Conservation (phyloP, 1,139 yeast genomes). For the Diutina sp. region DNA sequence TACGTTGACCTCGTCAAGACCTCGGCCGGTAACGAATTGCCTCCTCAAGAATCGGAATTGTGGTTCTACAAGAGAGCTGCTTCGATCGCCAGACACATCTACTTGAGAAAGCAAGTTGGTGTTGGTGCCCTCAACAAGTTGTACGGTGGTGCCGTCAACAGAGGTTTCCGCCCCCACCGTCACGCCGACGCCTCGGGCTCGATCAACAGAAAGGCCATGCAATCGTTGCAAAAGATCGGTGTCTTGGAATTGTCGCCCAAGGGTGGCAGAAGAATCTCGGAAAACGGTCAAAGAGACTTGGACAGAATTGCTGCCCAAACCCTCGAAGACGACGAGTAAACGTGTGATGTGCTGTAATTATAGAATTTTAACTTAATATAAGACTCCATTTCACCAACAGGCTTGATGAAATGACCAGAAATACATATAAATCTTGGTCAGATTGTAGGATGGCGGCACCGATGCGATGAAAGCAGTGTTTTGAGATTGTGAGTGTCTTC, state of each 20-base stretch:
- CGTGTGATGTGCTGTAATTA: neutral
- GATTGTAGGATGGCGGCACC: neutral
- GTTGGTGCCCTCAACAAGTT: slow-evolving; percentile 97
- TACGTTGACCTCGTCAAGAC: slow-evolving; percentile 99
- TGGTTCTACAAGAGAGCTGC: slow-evolving; percentile 99
- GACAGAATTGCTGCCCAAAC: slow-evolving; percentile 99
- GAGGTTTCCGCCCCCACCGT: slow-evolving; percentile 98
- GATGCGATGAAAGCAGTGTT: no score
- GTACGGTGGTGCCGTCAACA: slow-evolving; percentile 99
- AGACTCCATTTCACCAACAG: slow-evolving; percentile 2
- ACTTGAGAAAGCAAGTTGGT: slow-evolving; percentile 99
- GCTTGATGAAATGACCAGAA: neutral
- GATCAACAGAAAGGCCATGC: slow-evolving; percentile 96
- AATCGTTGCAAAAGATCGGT: slow-evolving; percentile 97
- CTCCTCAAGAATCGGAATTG: slow-evolving; percentile 99
- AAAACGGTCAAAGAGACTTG: slow-evolving; percentile 99
- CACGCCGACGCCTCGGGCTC: slow-evolving; percentile 99
- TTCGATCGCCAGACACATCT: slow-evolving; percentile 99
- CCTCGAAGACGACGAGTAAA: slow-evolving; percentile 76
- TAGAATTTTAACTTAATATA: neutral
- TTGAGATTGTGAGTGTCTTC: no score
- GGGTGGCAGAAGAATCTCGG: slow-evolving; percentile 99
- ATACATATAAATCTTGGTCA: neutral
- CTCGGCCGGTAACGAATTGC: slow-evolving; percentile 97
- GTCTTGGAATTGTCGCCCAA: slow-evolving; percentile 92